Evolutionary conservation across 768 basidiomycete genomes (phyloP).

Genomic region (Candolleomyces aberdarensis): DNA sequence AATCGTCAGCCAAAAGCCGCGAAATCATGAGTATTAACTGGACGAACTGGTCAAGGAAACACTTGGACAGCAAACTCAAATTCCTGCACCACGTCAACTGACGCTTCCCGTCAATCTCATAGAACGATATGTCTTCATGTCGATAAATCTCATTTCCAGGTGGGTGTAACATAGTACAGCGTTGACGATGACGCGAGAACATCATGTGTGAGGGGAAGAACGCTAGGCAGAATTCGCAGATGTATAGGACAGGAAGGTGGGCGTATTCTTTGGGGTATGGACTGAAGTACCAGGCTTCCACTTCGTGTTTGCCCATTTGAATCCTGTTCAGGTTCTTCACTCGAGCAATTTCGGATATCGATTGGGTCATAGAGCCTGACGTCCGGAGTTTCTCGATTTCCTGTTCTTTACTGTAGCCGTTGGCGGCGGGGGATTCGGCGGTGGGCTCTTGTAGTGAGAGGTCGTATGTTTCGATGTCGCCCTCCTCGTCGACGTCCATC

Average conservation of each 20-base stretch:
- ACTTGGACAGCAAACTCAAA: slow-evolving; percentile 93
- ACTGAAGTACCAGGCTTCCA: slow-evolving; percentile 99
- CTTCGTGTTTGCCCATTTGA: slow-evolving; percentile 94
- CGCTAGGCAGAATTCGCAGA: slow-evolving; percentile 97
- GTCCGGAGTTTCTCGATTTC: slow-evolving; percentile 98
- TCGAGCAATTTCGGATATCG: slow-evolving; percentile 94
- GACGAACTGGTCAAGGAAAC: slow-evolving; percentile 95
- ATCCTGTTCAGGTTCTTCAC: slow-evolving; percentile 98
- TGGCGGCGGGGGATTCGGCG: slow-evolving; percentile 49
- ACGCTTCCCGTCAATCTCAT: slow-evolving; percentile 96
- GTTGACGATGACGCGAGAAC: slow-evolving; percentile 85
- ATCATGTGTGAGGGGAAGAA: slow-evolving; percentile 91
- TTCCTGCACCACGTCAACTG: slow-evolving; percentile 97
- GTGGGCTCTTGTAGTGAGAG: slow-evolving; percentile 49
- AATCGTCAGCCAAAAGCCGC: slow-evolving; percentile 17
- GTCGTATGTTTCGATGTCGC: slow-evolving; percentile 68
- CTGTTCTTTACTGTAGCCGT: slow-evolving; percentile 89
- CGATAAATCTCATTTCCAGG: slow-evolving; percentile 99
- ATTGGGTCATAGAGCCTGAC: slow-evolving; percentile 98
- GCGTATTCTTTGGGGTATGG: slow-evolving; percentile 99
- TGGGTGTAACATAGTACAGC: slow-evolving; percentile 90
- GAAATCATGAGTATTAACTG: slow-evolving; percentile 10
- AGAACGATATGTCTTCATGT: slow-evolving; percentile 94
- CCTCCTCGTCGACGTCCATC: slow-evolving; percentile 74
- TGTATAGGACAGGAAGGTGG: slow-evolving; percentile 89